Evolutionary conservation across 2,329 filamentous ascomycete species (phyloP).

Genomic region (Colletotrichum costaricense): DNA sequence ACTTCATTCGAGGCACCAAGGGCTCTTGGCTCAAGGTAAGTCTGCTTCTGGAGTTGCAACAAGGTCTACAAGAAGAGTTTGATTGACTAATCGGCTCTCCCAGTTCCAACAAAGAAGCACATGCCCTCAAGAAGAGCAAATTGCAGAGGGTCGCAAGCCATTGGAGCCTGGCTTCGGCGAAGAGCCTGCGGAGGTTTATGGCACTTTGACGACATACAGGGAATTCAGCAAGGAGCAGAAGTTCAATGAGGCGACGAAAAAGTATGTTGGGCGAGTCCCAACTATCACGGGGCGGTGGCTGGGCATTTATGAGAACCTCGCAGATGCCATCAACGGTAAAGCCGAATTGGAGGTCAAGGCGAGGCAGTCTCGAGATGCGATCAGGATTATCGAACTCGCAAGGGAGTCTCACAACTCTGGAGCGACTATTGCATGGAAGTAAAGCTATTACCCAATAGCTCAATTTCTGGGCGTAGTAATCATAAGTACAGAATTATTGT

Average conservation of each 20-base stretch:
- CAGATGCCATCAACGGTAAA: constrained; percentile 50
- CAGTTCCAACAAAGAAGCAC: constrained; percentile 40
- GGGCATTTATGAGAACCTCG: constrained; percentile 54
- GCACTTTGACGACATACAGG: constrained; percentile 48
- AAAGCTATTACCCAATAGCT: not conserved
- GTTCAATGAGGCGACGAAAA: constrained; percentile 43
- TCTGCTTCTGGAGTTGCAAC: not conserved
- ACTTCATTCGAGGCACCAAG: constrained; percentile 71
- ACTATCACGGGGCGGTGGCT: constrained; percentile 52
- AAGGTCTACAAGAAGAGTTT: not conserved
- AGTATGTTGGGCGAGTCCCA: constrained; percentile 50
- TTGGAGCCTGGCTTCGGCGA: constrained; percentile 45
- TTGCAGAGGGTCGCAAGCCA: constrained; percentile 41
- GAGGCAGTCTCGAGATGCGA: constrained; percentile 49
- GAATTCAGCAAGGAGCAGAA: constrained; percentile 46
- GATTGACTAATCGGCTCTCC: not conserved
- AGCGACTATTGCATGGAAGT: constrained; percentile 43
- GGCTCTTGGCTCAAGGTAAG: constrained; percentile 57
- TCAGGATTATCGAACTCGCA: constrained; percentile 55
- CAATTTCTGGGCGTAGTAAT: too few relatives aligned
- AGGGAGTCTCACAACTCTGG: constrained; percentile 50
- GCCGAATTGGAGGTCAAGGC: constrained; percentile 52
- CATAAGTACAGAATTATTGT: too few relatives aligned
- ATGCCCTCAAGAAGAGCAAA: constrained; percentile 50
- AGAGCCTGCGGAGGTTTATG: constrained; percentile 45